phyloP scores from a whole-genome alignment of 106 monocot genomes.

The Vanilla planifolia region DNA sequence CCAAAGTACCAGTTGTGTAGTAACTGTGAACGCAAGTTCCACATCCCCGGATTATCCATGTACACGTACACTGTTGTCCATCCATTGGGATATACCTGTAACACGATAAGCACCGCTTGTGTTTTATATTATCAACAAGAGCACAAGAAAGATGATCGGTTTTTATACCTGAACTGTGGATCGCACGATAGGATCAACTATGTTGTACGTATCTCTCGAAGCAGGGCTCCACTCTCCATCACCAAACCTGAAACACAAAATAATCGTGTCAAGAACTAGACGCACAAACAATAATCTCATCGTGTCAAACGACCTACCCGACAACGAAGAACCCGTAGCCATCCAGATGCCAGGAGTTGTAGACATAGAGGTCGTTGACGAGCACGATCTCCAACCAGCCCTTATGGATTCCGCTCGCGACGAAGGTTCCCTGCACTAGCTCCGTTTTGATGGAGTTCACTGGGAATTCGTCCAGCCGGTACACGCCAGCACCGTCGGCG shows the following conservation, averaged over 20 bases:
- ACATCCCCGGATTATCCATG: slow-evolving; percentile 46
- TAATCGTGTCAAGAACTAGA: too few relatives aligned
- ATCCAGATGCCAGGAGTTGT: slow-evolving; percentile 48
- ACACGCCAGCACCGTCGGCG: slow-evolving; percentile 32
- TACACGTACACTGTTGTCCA: slow-evolving; percentile 36
- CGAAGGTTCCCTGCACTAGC: slow-evolving; percentile 17
- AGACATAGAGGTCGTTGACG: slow-evolving; percentile 14
- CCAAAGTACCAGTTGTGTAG: slow-evolving; percentile 41
- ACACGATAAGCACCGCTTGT: too few relatives aligned
- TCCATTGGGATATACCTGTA: slow-evolving; percentile 39
- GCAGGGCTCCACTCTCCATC: slow-evolving; percentile 28
- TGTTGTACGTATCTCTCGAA: slow-evolving; percentile 24
- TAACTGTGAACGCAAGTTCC: slow-evolving; percentile 35
- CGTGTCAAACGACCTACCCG: slow-evolving; percentile 14
- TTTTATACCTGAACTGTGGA: slow-evolving; percentile 30
- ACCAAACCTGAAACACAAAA: slow-evolving; percentile 21
- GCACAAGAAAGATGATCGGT: too few relatives aligned
- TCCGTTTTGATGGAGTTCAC: background rate
- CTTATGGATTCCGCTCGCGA: slow-evolving; percentile 29
- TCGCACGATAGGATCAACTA: slow-evolving; percentile 32
- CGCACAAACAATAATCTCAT: too few relatives aligned
- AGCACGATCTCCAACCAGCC: slow-evolving; percentile 35
- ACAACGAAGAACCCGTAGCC: slow-evolving; percentile 35
- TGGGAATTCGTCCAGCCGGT: slow-evolving; percentile 28
- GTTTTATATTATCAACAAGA: background rate